phyloP scores from a whole-genome alignment of 2,329 filamentous ascomycete species.

The Phyllosticta citribraziliensis region DNA sequence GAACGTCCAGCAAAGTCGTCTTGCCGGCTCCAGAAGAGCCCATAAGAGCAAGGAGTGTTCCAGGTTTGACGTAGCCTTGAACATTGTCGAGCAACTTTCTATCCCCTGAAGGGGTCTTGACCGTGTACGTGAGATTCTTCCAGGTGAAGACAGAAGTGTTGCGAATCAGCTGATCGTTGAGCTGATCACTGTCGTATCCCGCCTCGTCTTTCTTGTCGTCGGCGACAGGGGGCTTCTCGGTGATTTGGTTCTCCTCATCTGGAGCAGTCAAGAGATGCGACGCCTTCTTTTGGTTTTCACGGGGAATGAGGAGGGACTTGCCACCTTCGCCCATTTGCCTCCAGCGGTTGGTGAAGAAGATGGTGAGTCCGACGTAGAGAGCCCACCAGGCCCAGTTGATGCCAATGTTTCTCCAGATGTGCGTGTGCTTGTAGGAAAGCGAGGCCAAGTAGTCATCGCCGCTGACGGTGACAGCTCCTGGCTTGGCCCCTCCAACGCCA shows the following conservation, averaged over 20 bases:
- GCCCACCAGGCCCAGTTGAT: slow-evolving; percentile 52
- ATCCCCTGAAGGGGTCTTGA: slow-evolving; percentile 13
- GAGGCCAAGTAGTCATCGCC: slow-evolving; percentile 51
- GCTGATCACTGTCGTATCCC: background rate
- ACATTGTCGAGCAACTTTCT: slow-evolving; percentile 11
- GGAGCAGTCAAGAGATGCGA: slow-evolving; percentile 17
- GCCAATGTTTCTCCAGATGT: slow-evolving; percentile 20
- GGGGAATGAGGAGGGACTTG: slow-evolving; percentile 50
- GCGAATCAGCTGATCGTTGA: slow-evolving; percentile 41
- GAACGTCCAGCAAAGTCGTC: slow-evolving; percentile 6
- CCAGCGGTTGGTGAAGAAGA: slow-evolving; percentile 50
- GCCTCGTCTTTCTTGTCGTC: background rate
- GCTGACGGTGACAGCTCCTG: slow-evolving; percentile 40
- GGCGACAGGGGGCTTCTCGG: background rate
- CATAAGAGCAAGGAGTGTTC: slow-evolving; percentile 10
- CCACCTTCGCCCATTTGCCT: slow-evolving; percentile 43
- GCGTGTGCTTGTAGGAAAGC: slow-evolving; percentile 31
- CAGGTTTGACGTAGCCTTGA: slow-evolving; percentile 13
- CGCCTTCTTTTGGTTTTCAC: slow-evolving; percentile 34
- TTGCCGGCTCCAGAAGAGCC: slow-evolving; percentile 11
- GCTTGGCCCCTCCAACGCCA: slow-evolving; percentile 46
- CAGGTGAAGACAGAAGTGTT: slow-evolving; percentile 67
- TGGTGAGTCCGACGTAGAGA: slow-evolving; percentile 49
- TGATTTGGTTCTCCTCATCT: slow-evolving; percentile 43
- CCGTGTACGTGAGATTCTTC: slow-evolving; percentile 11